phyloP scores from a whole-genome alignment of 768 basidiomycete genomes.

The Tricholoma saponaceum region DNA sequence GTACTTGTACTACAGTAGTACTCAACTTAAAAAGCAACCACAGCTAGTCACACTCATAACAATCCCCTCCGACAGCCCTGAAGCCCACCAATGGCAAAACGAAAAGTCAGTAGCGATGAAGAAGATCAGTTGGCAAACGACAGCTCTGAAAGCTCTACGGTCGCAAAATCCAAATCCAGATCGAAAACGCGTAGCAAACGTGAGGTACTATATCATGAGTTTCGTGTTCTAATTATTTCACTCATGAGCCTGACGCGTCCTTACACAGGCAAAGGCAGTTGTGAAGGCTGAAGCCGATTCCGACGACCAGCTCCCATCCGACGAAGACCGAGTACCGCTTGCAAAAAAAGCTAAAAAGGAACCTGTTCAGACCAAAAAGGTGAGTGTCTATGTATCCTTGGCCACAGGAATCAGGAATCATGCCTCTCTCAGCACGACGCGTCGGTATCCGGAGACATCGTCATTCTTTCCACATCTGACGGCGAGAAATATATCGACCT shows the following conservation, averaged over 20 bases:
- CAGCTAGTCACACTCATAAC: too few species aligned
- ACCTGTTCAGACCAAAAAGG: background rate
- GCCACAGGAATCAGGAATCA: background rate
- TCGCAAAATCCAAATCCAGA: constrained; percentile 4
- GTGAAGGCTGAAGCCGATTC: constrained; percentile 12
- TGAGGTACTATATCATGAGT: background rate
- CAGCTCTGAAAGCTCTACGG: constrained; percentile 2
- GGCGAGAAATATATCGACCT: constrained; percentile 61
- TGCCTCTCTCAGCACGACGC: constrained; percentile 1
- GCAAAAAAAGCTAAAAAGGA: constrained; percentile 34
- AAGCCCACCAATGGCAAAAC: constrained; percentile 20
- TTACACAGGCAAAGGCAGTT: constrained; percentile 5
- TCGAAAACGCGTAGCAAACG: background rate
- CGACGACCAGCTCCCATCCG: constrained; percentile 4
- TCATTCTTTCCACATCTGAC: constrained; percentile 23
- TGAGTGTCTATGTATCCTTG: background rate
- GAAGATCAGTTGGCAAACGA: constrained; percentile 3
- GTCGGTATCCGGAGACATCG: constrained; percentile 20
- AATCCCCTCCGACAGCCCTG: too few species aligned
- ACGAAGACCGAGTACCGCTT: constrained; percentile 10
- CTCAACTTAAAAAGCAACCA: too few species aligned
- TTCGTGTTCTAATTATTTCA: background rate
- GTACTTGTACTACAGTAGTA: too few species aligned
- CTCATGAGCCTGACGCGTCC: background rate
- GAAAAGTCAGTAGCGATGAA: constrained; percentile 17